Evolutionary conservation across 352 stramenopile species (phyloP), one percentile per base, ranked within the genome.

Genomic region (Phytopythium delawarense): DNA sequence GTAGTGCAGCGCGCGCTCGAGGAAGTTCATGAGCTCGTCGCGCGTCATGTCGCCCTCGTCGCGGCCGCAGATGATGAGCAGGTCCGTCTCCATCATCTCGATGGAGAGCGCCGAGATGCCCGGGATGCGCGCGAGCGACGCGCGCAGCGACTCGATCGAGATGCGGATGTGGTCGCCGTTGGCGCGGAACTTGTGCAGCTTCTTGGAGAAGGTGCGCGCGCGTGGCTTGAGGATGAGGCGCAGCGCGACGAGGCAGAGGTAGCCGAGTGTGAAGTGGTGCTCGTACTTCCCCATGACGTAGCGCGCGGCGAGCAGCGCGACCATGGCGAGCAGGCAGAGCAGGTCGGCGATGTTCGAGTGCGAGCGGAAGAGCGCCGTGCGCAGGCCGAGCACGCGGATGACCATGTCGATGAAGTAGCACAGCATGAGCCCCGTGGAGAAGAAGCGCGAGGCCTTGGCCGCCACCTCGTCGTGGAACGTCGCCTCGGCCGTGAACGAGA

Each of bases 11-110:
- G 87, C 85, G 15, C 80, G 74, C 59, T 94, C 84, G 7, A 96
- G 63, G 56, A 96, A 96, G 57, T 81, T 87, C 85, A 96, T 93
- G 70, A 96, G 76, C 63, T 96, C 87, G 64, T 90, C 77, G 23
- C 84, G 72, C 37, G 75, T 92, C 83, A 96, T 96, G 66, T 96
- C 84, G 28, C 87, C 87, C 49, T 89, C 81, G 62, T 93, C 83
- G 20, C 87, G 84, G 18, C 87, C 87, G 54, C 84, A 94, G 50
- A 96, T 93, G 62, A 96, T 94, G 21, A 92, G 70, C 35, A 96
- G 69, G 51, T 96, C 87, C 8, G 83, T 94, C 74, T 96, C 87
- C 84, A 96, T 94, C 81, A 92, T 91, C 72, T 96, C 87, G 39
- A 96, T 91, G 15, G 87, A 66, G 21, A 92, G 72, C 61, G 83